A percentile compares a stretch with the other conserved stretches of the same genome.
Evolutionary conservation across 1,139 yeast genomes (phyloP).

Genomic region (Lodderomyces elongisporus): DNA sequence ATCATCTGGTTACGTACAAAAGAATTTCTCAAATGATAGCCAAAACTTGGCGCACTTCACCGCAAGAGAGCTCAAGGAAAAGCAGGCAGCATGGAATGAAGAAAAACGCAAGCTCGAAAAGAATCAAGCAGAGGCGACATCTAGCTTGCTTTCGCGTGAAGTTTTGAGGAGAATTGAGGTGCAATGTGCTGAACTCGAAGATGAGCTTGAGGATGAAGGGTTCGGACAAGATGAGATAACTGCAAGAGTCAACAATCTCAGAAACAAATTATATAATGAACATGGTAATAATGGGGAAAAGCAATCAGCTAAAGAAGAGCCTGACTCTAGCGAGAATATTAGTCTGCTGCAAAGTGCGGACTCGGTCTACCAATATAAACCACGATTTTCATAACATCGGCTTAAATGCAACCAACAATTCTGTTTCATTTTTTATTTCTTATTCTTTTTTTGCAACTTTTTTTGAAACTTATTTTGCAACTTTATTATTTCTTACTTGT

Average conservation of each 20-base stretch:
- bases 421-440: background rate
- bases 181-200: constrained; percentile 51
- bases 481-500: no score
- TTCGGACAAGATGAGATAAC: constrained; percentile 25
- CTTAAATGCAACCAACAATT: no score
- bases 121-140: constrained; percentile 17
- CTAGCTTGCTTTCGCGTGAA: constrained; percentile 42
- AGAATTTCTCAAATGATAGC: constrained; percentile 33
- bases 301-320: background rate
- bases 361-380: constrained; percentile 5
- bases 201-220: constrained; percentile 49
- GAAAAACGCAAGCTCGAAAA: constrained; percentile 15
- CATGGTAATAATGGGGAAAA: background rate
- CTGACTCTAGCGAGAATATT: background rate
- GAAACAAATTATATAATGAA: constrained; percentile 16
- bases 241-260: constrained; percentile 18
- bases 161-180: constrained; percentile 47
- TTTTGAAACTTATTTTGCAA: no score
- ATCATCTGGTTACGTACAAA: constrained; percentile 66
- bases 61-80: constrained; percentile 12
- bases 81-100: constrained; percentile 13
- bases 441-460: background rate
- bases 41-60: constrained; percentile 15
- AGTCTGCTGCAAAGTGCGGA: background rate
- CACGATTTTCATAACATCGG: constrained; percentile 8